These are phyloP conservation scores for Exophiala oligosperma DNA, from an alignment of 2,329 filamentous ascomycete genomes.

Conservation along the genomic window DNA sequence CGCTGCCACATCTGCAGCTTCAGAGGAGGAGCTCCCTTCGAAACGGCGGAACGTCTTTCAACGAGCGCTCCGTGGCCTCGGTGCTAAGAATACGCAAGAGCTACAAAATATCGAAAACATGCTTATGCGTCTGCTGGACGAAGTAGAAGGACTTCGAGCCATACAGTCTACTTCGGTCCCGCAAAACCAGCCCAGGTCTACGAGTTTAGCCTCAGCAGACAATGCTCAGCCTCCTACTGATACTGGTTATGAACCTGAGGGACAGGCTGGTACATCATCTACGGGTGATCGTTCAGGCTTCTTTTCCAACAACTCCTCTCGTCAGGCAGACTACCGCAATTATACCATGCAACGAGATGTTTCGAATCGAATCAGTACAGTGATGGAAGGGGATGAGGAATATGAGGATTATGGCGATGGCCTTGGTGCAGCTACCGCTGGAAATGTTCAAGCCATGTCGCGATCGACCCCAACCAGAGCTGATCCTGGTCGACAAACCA, in stretches of 20 bases:
- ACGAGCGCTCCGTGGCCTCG: constrained; percentile 86
- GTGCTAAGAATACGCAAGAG: constrained; percentile 83
- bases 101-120: constrained; percentile 86
- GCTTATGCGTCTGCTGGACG: constrained; percentile 86
- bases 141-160: constrained; percentile 80
- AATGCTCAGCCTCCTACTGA: constrained; percentile 67
- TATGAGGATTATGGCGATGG: constrained; percentile 25
- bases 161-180: constrained; percentile 45
- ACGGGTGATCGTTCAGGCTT: constrained; percentile 71
- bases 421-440: constrained; percentile 12
- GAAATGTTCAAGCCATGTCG: constrained; percentile 18
- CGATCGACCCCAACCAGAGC: constrained; percentile 18
- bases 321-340: constrained; percentile 37
- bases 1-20: constrained; percentile 47
- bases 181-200: constrained; percentile 32
- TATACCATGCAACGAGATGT: constrained; percentile 58
- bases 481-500: constrained; percentile 35
- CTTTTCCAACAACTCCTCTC: constrained; percentile 56
- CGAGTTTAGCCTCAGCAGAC: constrained; percentile 67
- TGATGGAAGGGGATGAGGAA: constrained; percentile 80
- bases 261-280: constrained; percentile 72
- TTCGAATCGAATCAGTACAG: constrained; percentile 85
- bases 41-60: constrained; percentile 96
- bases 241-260: constrained; percentile 83
- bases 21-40: constrained; percentile 60